Evolutionary conservation across 129 eudicot genomes (phyloP), one percentile per base, ranked within the genome.

Genomic region (Apium graveolens): DNA sequence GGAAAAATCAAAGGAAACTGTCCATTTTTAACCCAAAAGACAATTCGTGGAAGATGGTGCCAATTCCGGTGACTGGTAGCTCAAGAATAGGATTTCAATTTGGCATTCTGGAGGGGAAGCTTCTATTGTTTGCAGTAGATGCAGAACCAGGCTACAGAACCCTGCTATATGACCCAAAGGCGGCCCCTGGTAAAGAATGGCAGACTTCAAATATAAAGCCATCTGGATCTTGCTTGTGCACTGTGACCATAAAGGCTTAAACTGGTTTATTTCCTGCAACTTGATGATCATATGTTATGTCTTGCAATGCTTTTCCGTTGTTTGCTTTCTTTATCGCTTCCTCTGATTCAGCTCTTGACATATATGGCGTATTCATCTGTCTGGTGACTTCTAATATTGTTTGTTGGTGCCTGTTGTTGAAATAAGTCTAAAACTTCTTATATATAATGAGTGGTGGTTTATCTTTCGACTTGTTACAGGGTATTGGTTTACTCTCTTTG

Each of bases 11-110:
- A 70, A 76, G 99, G 35, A 91, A 87, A 73, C 80, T 95, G 13
- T 85, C 92, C 7, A 85, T 92, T 43, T 95, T 85, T 80, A 83
- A 86, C 78, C 91, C 96, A 3, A 80, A 69, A 32, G 96, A 87
- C 39, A 89, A 89, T 79, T 88, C 96, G 6, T 95, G 99, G 99
- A 87, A 90, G 81, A 85, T 81, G 90, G 92, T 86, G 9, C 87
- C 91, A 0, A 87, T 95, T 21, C 99, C 99, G 2, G 91, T 95
- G 65, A 90, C 92, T 0, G 99, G 99, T 27, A 90, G 96, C 89
- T 82, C 92, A 24, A 86, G 90, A 31, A 80, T 92, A 13, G 93
- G 96, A 77, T 95, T 95, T 66, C 83, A 83, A 78, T 95, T 95
- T 63, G 99, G 99, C 55, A 87, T 88, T n/a, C 77, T 95, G 66